Base-by-base conservation (phyloP, 2,329 filamentous ascomycete species). In the Chrysoporthe deuterocubensis region DNA sequence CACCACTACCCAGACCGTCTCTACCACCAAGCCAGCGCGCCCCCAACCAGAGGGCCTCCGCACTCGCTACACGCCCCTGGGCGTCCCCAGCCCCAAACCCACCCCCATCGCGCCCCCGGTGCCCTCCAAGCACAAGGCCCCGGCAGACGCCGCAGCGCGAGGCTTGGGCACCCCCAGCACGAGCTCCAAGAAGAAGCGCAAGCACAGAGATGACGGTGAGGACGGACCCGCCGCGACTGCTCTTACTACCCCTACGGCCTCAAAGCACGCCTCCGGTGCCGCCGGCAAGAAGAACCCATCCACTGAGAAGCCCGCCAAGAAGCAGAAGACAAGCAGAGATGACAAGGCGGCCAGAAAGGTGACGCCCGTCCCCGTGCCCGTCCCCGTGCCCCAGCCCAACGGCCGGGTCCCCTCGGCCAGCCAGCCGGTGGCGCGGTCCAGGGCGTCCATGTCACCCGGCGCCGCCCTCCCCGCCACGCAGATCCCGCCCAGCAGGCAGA, bases 1-100 rank as follows among this genome's bases (percentile, higher is more conserved):
- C 71, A 72, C 78, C 74, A 70, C 83, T 77, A 77, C 80, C 76
- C 70, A 80, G 76, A 72, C 76, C 69, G 60, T 77, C 14, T 75
- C 68, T 18, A 79, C 84, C 4, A 80, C 84, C 67, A 87, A 82
- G 68, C 76, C 83, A 1, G 81, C 87, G 61, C 86, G 89, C 68
- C 81, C 86, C 58, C 92, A 94, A 76, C 90, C 92, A 1, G 83
- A 85, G 73, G 90, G 88, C 7, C 79, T 94, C 65, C 88, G 85
- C 73, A 85, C 89, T 77, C 87, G 91, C 44, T 93, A 87, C 77
- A 84, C 85, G 65, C 91, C 91, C 1, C 85, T 90, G 57, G 91
- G 91, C 40, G 82, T 87, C 32, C 69, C 69, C 14, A 42, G 43
- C 56, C 71, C 80, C 9, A 76, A 73, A 34, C 72, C 73, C 13